phyloP scores from a whole-genome alignment of 23 red algal species.

The Pyropia haitanensis region DNA sequence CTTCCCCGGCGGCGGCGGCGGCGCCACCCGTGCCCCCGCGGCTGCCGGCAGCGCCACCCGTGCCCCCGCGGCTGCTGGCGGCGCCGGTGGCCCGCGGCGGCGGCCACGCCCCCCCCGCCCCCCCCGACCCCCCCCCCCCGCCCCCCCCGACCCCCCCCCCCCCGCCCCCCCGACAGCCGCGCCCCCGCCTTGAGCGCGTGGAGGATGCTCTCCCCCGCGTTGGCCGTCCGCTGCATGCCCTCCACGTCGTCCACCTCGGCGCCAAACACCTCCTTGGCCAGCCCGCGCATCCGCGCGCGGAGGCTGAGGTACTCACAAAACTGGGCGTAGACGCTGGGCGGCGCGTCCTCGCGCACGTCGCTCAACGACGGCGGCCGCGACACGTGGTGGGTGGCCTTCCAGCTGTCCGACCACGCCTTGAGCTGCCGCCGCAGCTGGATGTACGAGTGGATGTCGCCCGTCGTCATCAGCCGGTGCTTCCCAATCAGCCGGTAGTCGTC shows the following conservation, averaged over 20 bases:
- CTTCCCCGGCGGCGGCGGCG: no score
- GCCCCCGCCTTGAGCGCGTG: slow-evolving; percentile 9
- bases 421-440: slow-evolving; percentile 59
- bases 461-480: slow-evolving; percentile 77
- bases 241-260: slow-evolving; percentile 61
- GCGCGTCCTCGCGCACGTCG: slow-evolving; percentile 24
- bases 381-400: slow-evolving; percentile 23
- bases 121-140: no score
- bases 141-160: no score
- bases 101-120: no score
- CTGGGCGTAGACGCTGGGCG: slow-evolving; percentile 8
- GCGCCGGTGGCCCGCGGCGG: no score
- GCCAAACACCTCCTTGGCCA: slow-evolving; percentile 50
- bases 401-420: slow-evolving; percentile 60
- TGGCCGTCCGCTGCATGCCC: slow-evolving; percentile 18
- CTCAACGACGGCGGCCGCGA: slow-evolving; percentile 44
- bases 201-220: slow-evolving; percentile 27
- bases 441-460: slow-evolving; percentile 72
- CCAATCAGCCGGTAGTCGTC: slow-evolving; percentile 85
- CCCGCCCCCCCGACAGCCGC: no score
- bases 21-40: no score
- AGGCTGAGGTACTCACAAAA: slow-evolving; percentile 62
- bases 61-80: no score
- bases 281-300: slow-evolving; percentile 29
- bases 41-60: no score